These are phyloP conservation scores for Tuber calosporum DNA, from an alignment of 495 filamentous ascomycete genomes.

Conservation along the genomic window DNA sequence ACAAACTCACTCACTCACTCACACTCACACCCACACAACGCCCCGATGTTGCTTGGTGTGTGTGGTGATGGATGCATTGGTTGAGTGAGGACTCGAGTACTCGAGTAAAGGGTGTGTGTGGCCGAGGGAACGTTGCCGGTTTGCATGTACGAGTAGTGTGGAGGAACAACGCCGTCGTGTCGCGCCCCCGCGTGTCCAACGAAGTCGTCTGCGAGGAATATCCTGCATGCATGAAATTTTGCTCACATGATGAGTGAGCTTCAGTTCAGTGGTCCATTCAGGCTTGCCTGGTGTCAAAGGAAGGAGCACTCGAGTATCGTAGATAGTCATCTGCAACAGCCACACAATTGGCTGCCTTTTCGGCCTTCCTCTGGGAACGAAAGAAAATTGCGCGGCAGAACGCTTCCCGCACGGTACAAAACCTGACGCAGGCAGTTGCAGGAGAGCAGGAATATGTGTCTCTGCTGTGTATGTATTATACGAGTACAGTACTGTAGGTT, in stretches of 20 bases:
- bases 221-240: conserved; percentile 38
- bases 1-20: background rate
- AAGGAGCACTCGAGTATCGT: no score
- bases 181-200: conserved; percentile 32
- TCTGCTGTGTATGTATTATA: background rate
- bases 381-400: background rate
- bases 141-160: conserved; percentile 16
- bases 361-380: background rate
- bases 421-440: background rate
- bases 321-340: background rate
- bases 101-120: conserved; percentile 8
- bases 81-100: background rate
- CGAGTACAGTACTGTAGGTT: background rate
- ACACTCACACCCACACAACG: background rate
- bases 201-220: conserved; percentile 40
- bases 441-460: background rate
- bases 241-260: conserved; percentile 34
- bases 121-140: conserved; percentile 30
- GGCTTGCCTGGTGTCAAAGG: background rate
- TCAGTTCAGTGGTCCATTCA: background rate
- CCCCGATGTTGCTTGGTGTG: background rate
- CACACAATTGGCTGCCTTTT: conserved; percentile 4
- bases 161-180: conserved; percentile 35
- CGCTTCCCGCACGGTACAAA: background rate
- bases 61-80: background rate